Percentiles rank a stretch among this genome's conserved stretches.
Conservation (phyloP, 371 early-diverging fungal genomes). For the Mucor ambiguus region DNA sequence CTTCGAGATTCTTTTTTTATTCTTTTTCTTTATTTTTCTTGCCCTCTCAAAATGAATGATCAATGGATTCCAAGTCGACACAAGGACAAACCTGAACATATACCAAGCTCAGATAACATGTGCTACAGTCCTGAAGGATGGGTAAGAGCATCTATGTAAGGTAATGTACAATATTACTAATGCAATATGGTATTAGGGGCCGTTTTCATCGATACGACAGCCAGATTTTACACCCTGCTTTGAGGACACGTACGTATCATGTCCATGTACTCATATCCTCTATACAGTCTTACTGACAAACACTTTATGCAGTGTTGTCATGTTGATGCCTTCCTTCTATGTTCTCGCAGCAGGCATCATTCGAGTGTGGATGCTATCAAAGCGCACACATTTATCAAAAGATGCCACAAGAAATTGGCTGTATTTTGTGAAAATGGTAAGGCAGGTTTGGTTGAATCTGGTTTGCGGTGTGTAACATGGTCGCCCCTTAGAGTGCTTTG, state of each 20-base stretch:
- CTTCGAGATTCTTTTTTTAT: background rate
- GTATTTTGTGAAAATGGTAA: slow-evolving; percentile 49
- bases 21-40: background rate
- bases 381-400: slow-evolving; percentile 20
- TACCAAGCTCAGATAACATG: slow-evolving; percentile 10
- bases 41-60: background rate
- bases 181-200: slow-evolving; percentile 52
- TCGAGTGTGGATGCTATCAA: slow-evolving; percentile 30
- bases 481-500: slow-evolving; percentile 7
- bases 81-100: slow-evolving; percentile 7
- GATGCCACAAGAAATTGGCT: slow-evolving; percentile 33
- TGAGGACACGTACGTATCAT: slow-evolving; percentile 48
- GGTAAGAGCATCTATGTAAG: slow-evolving; percentile 1
- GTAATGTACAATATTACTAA: background rate
- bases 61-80: slow-evolving; percentile 4
- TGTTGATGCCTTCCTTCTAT: slow-evolving; percentile 40
- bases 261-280: background rate
- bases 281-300: background rate
- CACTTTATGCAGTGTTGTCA: slow-evolving; percentile 21
- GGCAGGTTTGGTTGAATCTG: background rate
- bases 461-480: background rate
- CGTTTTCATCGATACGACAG: slow-evolving; percentile 46
- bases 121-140: slow-evolving; percentile 23
- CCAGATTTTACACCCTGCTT: slow-evolving; percentile 70
- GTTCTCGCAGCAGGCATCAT: slow-evolving; percentile 45